phyloP scores from a whole-genome alignment of 495 filamentous ascomycete genomes.

The Usnea hakonensis region DNA sequence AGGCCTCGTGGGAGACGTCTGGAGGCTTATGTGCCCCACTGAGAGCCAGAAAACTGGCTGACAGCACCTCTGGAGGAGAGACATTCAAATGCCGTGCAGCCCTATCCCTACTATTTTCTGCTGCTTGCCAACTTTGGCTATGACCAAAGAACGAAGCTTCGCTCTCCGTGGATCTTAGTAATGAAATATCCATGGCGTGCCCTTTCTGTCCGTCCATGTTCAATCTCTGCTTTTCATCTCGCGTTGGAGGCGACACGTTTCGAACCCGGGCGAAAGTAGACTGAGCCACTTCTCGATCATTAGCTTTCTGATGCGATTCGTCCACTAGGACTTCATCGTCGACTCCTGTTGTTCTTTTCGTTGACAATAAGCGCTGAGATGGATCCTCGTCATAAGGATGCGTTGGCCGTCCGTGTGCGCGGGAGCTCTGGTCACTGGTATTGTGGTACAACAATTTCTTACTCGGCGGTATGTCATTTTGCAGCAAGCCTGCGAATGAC shows the following conservation, averaged over 20 bases:
- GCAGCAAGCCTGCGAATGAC: constrained; percentile 35
- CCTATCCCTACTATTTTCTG: neutral
- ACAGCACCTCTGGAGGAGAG: neutral
- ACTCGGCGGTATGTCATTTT: neutral
- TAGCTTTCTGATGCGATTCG: neutral
- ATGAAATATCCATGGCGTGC: neutral
- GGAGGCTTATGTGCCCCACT: neutral
- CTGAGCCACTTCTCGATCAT: neutral
- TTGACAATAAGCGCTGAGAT: neutral
- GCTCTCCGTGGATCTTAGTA: neutral
- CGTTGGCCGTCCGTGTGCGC: neutral
- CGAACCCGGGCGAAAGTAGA: neutral
- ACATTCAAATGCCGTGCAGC: neutral
- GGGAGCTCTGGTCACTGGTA: neutral
- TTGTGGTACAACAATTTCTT: neutral
- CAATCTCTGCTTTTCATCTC: neutral
- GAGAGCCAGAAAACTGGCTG: constrained; percentile 6
- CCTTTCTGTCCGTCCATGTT: neutral
- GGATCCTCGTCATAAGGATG: neutral
- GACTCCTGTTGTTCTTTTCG: constrained; percentile 3
- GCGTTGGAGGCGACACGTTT: neutral
- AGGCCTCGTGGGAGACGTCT: neutral
- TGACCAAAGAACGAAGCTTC: neutral
- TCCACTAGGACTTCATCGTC: neutral
- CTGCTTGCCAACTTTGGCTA: neutral